These are phyloP conservation scores for Gyrodon lividus DNA, from an alignment of 768 basidiomycete species.

Conservation along the genomic window DNA sequence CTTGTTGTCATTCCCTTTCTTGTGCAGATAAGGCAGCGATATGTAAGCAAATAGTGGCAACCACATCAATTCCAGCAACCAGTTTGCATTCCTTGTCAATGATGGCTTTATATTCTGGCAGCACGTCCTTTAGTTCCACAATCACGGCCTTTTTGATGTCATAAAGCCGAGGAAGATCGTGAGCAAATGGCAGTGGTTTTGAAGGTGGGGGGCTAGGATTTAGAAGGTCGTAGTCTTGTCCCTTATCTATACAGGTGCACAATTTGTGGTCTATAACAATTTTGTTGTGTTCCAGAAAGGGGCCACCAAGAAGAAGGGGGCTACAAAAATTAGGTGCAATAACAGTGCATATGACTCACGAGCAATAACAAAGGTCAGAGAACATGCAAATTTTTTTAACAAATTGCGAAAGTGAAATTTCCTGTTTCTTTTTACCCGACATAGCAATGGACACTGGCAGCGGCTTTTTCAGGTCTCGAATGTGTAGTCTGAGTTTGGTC, in stretches of 20 bases:
- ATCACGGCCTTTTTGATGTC: neutral
- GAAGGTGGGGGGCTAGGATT: neutral
- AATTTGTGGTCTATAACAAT: constrained; percentile 32
- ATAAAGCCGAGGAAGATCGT: neutral
- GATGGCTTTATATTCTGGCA: neutral
- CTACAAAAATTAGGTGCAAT: constrained; percentile 24
- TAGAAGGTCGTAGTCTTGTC: constrained; percentile 8
- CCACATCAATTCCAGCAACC: neutral
- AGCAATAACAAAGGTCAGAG: constrained; percentile 4
- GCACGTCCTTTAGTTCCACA: neutral
- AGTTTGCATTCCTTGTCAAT: neutral
- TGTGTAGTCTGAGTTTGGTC: neutral
- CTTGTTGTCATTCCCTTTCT: neutral
- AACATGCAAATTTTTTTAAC: constrained; percentile 12
- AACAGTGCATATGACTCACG: constrained; percentile 15
- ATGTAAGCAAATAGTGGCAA: neutral
- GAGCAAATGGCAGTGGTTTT: too few relatives aligned
- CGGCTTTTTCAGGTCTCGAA: constrained; percentile 1
- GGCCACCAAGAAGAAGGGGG: constrained; percentile 34
- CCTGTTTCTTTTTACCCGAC: neutral
- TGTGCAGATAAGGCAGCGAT: neutral
- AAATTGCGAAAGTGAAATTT: constrained; percentile 8
- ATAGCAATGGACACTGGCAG: constrained; percentile 6
- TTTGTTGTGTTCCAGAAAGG: constrained; percentile 35
- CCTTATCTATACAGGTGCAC: constrained; percentile 1